A percentile compares a stretch with the other conserved stretches of the same genome.
Evolutionary conservation across 108 stramenopile species (phyloP).

Genomic region (Skeletonema tropicum): DNA sequence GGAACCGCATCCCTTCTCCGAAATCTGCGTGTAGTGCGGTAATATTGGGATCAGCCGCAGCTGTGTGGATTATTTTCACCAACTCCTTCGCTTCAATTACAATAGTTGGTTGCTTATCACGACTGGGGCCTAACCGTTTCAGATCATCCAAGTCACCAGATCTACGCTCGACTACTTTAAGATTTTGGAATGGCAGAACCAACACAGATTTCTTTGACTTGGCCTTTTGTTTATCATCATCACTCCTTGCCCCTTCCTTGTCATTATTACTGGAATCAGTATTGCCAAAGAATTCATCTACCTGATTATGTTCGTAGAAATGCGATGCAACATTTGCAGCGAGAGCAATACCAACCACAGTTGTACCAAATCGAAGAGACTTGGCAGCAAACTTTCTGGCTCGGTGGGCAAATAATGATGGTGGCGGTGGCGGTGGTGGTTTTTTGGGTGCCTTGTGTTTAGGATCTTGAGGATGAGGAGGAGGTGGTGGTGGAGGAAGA

Average conservation of each 20-base stretch:
- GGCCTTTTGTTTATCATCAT: not conserved
- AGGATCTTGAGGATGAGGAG: not conserved
- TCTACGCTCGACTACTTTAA: slow-evolving; percentile 61
- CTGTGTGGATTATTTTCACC: slow-evolving; percentile 66
- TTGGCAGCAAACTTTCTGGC: not conserved
- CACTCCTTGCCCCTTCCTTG: not conserved
- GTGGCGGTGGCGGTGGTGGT: not conserved
- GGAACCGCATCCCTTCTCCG: slow-evolving; percentile 57
- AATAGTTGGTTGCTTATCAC: slow-evolving; percentile 16
- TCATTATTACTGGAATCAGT: not conserved
- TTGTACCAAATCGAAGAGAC: not conserved
- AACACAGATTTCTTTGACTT: slow-evolving; percentile 56
- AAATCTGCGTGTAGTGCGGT: slow-evolving; percentile 69
- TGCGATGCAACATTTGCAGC: not conserved
- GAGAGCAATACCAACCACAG: not conserved
- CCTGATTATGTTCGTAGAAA: not conserved
- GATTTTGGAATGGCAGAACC: slow-evolving; percentile 64
- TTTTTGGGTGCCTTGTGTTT: not conserved
- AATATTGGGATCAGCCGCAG: slow-evolving; percentile 72
- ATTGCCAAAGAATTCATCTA: not conserved
- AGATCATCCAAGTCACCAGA: slow-evolving; percentile 3
- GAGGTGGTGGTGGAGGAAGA: no score
- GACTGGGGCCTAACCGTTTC: not conserved
- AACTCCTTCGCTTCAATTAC: slow-evolving; percentile 51
- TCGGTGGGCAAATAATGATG: not conserved